Evolutionary conservation across 164 flowering plant genomes (phyloP), one percentile per base, ranked within the genome.

Genomic region (Dillenia turbinata): DNA sequence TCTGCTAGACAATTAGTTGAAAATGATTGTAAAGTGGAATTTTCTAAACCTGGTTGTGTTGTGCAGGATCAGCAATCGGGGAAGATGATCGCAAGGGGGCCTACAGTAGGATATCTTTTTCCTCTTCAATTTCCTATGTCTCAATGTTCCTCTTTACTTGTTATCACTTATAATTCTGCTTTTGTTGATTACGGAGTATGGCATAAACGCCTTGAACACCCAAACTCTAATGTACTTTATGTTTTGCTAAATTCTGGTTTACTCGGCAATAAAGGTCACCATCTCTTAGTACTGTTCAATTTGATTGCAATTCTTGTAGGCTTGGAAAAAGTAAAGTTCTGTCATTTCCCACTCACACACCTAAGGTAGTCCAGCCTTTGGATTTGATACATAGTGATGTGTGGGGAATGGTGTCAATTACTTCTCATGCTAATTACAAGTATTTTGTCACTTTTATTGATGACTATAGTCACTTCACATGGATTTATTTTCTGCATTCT

Each of bases 401-500:
- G 10, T 67, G 57, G 66, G 65, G 66, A 0, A 54, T 49, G 8
- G 10, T 44, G 9, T 61, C 50, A 8, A 1, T 44, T 15, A 24
- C 4, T 53, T 67, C 66, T 6, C 65, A 67, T 55, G 26, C 43
- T 17, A 11, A 49, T 8, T 49, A 61, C 15, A 51, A 52, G 47
- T 59, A 59, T 11, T 66, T 51, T 14, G 57, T 59, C 10, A 59
- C 59, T 3, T 47, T 61, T 48, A 67, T 67, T 48, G 56, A 67
- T 49, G 56, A 61, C 10, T 49, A 40, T 49, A 67, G 45, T 13
- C 44, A 48, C 2, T 60, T 48, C 50, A 60, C 49, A 8, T 56
- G 71, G 64, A 61, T 67, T n/a, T 50, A 55, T 55, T 61, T 66
- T 44, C 52, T 66, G 8, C 62, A 17, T 15, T 50, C 62, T 13